These are phyloP conservation scores for Boletus vinaceobasis DNA, from an alignment of 768 basidiomycete genomes.

Conservation along the genomic window DNA sequence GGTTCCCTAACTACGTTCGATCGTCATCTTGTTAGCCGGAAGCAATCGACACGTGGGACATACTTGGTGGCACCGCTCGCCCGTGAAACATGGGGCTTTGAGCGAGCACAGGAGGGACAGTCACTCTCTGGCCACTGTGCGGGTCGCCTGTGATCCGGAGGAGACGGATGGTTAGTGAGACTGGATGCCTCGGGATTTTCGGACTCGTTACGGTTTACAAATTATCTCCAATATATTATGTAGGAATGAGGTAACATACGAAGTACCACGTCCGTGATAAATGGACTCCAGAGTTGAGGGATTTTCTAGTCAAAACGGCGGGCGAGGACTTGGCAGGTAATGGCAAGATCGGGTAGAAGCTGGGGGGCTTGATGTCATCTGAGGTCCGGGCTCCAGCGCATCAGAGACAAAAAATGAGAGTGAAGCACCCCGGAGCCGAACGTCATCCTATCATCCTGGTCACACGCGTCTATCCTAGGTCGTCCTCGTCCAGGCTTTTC, in stretches of 20 bases:
- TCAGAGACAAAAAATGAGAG: neutral
- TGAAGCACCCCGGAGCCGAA: neutral
- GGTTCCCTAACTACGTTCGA: neutral
- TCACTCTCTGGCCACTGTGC: neutral
- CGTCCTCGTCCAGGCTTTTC: neutral
- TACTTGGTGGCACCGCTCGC: slow-evolving; percentile 1
- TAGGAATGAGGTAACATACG: neutral
- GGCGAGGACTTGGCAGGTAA: neutral
- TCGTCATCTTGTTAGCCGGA: neutral
- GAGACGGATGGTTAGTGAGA: neutral
- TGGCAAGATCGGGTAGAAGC: neutral
- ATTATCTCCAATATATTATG: neutral
- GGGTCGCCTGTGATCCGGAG: neutral
- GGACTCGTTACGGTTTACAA: neutral
- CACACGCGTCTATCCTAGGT: neutral
- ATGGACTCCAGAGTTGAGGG: neutral
- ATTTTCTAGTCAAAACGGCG: neutral
- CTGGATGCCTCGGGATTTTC: neutral
- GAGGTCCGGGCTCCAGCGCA: neutral
- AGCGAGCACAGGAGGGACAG: neutral
- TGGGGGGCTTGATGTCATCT: neutral
- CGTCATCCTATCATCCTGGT: neutral
- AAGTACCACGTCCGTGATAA: neutral
- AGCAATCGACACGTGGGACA: slow-evolving; percentile 15
- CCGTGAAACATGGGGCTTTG: slow-evolving; percentile 12